Base-by-base conservation (phyloP, 768 basidiomycete species). In the Tylopilus sp. region DNA sequence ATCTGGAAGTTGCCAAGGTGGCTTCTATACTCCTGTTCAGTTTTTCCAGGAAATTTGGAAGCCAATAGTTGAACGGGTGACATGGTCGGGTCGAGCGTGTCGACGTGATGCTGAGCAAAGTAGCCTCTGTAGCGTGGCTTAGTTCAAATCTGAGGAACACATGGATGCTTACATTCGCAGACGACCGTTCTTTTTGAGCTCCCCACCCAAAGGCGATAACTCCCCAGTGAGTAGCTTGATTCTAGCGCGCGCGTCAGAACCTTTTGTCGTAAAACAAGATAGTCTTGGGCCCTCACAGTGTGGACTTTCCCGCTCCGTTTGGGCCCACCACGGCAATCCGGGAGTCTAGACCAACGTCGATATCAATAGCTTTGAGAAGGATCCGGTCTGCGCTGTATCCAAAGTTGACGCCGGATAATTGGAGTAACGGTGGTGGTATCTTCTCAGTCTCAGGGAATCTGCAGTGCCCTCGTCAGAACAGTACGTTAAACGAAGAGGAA, bases 1-100 rank as follows among this genome's bases (percentile, higher is more conserved):
- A 98, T 95, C 61, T 97, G 95, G 75, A 98, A 97, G 52, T 95
- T 93, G 6, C 95, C 97, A 12, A 99, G 77, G 72, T 98, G 97
- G n/a, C 72, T 69, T 55, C 97, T 80, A 68, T 98, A 98, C 67
- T 98, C 97, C 69, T 98, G 95, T 70, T 98, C 97, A 6, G 80
- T 91, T 71, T 86, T 88, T 0, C 97, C 95, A 1, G 97, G 97
- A 76, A 89, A 98, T 62, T 82, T 90, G 21, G 85, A 83, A 13
- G 92, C 91, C 26, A 99, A 74, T 74, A 97, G 98, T 61, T 91
- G 88, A 10, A 98, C 97, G 0, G 95, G 91, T n/a, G 84, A 86
- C 82, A 97, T 80, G 4, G 77, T 77, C 1, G 92, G 84, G 38
- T 82, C 79, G 50, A 99, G 80, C 20, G 88, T 85, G 67, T 99